phyloP scores from a whole-genome alignment of 106 monocot species.

The Apostasia shenzhenica region DNA sequence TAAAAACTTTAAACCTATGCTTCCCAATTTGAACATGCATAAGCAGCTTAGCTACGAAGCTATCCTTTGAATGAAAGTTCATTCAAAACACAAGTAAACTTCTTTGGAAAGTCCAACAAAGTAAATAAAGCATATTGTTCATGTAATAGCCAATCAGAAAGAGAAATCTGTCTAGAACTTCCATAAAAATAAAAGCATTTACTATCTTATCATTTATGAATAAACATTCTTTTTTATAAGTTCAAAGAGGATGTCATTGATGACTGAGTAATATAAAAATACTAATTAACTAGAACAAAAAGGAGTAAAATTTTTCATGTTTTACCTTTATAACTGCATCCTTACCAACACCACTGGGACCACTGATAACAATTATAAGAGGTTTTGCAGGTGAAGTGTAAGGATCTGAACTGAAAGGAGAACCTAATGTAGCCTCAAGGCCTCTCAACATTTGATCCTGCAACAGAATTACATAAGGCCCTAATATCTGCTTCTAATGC shows the following conservation, averaged over 20 bases:
- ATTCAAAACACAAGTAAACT: no score
- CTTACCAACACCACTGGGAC: constrained; percentile 96
- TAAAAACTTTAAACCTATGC: no score
- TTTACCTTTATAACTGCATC: constrained; percentile 97
- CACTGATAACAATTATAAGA: constrained; percentile 85
- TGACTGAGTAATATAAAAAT: neutral
- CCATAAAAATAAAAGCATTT: neutral
- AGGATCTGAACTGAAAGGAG: constrained; percentile 77
- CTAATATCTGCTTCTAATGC: neutral
- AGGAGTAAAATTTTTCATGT: neutral
- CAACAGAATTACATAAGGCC: constrained; percentile 1
- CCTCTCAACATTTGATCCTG: constrained; percentile 66
- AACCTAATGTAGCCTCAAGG: constrained; percentile 74
- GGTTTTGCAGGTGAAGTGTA: constrained; percentile 61
- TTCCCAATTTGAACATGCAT: no score
- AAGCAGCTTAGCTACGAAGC: no score
- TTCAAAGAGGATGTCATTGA: neutral
- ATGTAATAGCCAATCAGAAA: neutral
- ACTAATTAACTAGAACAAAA: neutral
- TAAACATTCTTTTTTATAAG: no score
- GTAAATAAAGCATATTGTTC: no score
- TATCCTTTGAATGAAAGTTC: no score
- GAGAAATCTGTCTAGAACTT: neutral
- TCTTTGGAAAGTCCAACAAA: no score
- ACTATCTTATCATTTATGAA: neutral